Percentiles rank a stretch among this genome's conserved stretches.
These are phyloP conservation scores for Ilex asprella DNA, from an alignment of 257 asterid species.

Conservation along the genomic window DNA sequence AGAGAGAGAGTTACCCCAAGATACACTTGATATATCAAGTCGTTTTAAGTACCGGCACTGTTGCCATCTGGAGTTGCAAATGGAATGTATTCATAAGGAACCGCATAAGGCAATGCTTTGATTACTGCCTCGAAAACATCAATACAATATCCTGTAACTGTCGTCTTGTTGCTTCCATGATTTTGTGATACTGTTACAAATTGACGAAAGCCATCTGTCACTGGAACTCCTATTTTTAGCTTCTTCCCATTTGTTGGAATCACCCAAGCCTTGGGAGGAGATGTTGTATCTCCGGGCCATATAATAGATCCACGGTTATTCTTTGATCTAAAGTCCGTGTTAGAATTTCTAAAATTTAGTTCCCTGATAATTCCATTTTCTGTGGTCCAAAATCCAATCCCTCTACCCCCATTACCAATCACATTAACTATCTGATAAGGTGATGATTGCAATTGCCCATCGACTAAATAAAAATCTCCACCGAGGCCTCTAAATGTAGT, in stretches of 20 bases:
- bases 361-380: constrained; percentile 10
- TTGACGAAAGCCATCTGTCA: constrained; percentile 27
- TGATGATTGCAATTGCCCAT: constrained; percentile 13
- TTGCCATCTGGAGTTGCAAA: constrained; percentile 26
- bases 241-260: constrained; percentile 43
- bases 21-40: constrained; percentile 31
- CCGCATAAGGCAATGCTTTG: constrained; percentile 28
- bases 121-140: constrained; percentile 48
- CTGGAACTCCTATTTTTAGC: constrained; percentile 38
- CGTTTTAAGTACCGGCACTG: constrained; percentile 22
- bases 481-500: constrained; percentile 11
- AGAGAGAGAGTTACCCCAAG: constrained; percentile 33
- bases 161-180: constrained; percentile 12
- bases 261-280: constrained; percentile 50
- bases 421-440: constrained; percentile 16
- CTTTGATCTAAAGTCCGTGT: constrained; percentile 1
- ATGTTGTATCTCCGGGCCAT: constrained; percentile 40
- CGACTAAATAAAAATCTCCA: constrained; percentile 7
- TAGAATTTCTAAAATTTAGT: background rate
- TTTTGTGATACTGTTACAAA: constrained; percentile 32
- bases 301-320: constrained; percentile 27
- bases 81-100: constrained; percentile 39
- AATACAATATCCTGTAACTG: constrained; percentile 36
- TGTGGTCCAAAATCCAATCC: constrained; percentile 14
- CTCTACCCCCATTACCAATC: constrained; percentile 4